Conservation (phyloP, 2,329 filamentous ascomycete species). For the Fusarium nelsonii region DNA sequence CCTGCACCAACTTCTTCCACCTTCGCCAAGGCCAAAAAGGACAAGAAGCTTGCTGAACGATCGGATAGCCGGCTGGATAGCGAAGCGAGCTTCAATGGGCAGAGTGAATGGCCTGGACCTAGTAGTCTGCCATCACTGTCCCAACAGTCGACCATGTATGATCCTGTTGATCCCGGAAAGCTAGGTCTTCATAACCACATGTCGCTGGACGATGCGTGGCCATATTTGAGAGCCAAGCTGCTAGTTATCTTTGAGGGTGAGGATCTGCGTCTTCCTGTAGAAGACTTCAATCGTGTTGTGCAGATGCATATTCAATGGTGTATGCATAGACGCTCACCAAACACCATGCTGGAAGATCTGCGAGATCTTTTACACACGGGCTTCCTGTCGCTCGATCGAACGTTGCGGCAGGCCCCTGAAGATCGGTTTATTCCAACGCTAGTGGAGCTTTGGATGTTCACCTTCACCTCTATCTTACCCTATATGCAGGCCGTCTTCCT, state of each 20-base stretch:
- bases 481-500: conserved; percentile 97
- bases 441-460: conserved; percentile 93
- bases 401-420: conserved; percentile 81
- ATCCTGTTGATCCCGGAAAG: conserved; percentile 67
- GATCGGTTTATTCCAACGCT: conserved; percentile 90
- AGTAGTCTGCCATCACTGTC: conserved; percentile 63
- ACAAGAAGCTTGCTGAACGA: conserved; percentile 84
- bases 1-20: conserved; percentile 73
- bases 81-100: conserved; percentile 59
- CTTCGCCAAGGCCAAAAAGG: conserved; percentile 87
- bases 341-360: conserved; percentile 80
- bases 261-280: conserved; percentile 81
- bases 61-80: conserved; percentile 65
- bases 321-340: conserved; percentile 78
- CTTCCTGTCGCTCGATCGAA: conserved; percentile 87
- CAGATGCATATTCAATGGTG: conserved; percentile 82
- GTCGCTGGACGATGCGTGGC: conserved; percentile 84
- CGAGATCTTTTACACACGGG: conserved; percentile 82
- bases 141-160: conserved; percentile 61
- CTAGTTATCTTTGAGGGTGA: conserved; percentile 85
- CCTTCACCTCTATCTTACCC: conserved; percentile 89
- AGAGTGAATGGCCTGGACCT: conserved; percentile 65
- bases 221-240: conserved; percentile 79
- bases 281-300: conserved; percentile 87
- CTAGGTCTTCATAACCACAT: conserved; percentile 75